Evolutionary conservation across 1,139 yeast genomes (phyloP).

Genomic region (Lodderomyces metapsilosis): DNA sequence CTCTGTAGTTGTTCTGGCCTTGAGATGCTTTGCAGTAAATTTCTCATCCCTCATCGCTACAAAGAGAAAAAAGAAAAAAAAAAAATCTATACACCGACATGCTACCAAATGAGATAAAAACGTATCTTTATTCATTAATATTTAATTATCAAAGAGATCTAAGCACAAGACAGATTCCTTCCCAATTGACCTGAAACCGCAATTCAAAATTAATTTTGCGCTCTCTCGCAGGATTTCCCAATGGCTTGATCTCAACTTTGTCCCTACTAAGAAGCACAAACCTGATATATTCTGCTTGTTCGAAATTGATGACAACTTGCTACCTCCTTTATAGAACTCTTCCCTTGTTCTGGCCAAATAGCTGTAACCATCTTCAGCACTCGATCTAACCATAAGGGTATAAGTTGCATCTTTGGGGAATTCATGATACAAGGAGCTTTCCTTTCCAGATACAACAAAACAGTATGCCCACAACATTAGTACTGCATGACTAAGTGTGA

Average conservation of each 20-base stretch:
- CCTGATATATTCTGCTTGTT: constrained; percentile 55
- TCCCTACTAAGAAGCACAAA: constrained; percentile 48
- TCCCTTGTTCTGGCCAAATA: constrained; percentile 36
- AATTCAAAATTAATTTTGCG: constrained; percentile 55
- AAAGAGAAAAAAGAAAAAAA: background rate
- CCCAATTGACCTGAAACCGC: constrained; percentile 59
- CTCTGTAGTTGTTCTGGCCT: no score
- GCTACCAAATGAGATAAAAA: background rate
- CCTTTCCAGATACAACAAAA: constrained; percentile 40
- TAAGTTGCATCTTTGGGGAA: constrained; percentile 11
- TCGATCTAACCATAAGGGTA: constrained; percentile 16
- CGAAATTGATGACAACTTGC: constrained; percentile 39
- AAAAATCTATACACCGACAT: background rate
- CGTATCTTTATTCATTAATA: background rate
- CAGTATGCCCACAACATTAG: constrained; percentile 50
- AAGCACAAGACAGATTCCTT: constrained; percentile 46
- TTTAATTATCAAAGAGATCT: constrained; percentile 43
- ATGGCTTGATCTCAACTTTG: constrained; percentile 45
- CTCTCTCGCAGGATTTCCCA: constrained; percentile 64
- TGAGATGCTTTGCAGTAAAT: no score
- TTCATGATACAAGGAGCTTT: constrained; percentile 30
- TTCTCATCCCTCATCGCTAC: background rate
- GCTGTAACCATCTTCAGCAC: constrained; percentile 37
- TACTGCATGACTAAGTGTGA: constrained; percentile 46
- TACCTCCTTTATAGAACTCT: constrained; percentile 38